Conservation (phyloP, 441 rosid species). For the Metrosideros polymorpha region DNA sequence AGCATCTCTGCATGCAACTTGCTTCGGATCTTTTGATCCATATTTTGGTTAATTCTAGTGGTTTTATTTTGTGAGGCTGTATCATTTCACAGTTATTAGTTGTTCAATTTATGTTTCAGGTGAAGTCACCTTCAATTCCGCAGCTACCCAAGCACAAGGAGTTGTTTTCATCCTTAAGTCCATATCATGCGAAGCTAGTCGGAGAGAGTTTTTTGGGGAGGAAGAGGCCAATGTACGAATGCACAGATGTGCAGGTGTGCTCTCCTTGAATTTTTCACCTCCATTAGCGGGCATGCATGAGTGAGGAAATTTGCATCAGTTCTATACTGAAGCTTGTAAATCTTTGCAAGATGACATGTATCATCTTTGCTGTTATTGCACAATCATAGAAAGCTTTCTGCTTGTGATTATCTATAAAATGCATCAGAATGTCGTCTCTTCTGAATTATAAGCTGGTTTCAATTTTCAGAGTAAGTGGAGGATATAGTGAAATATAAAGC, state of each 20-base stretch:
- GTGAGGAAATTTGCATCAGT: background rate
- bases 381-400: background rate
- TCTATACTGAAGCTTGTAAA: background rate
- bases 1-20: background rate
- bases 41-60: background rate
- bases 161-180: constrained; percentile 56
- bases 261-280: background rate
- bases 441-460: background rate
- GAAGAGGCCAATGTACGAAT: constrained; percentile 82
- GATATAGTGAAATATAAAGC: background rate
- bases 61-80: background rate
- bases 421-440: background rate
- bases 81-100: background rate
- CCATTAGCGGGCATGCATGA: background rate
- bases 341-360: background rate
- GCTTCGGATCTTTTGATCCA: background rate
- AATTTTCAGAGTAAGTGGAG: background rate
- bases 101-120: constrained; percentile 23
- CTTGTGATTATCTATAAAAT: background rate
- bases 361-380: background rate
- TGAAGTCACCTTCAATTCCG: constrained; percentile 67
- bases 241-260: constrained; percentile 83
- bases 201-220: constrained; percentile 92
- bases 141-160: constrained; percentile 78
- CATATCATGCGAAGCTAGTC: constrained; percentile 80